These are phyloP conservation scores for Choanephora cucurbitarum DNA, from an alignment of 371 early-diverging fungal species.

Conservation along the genomic window DNA sequence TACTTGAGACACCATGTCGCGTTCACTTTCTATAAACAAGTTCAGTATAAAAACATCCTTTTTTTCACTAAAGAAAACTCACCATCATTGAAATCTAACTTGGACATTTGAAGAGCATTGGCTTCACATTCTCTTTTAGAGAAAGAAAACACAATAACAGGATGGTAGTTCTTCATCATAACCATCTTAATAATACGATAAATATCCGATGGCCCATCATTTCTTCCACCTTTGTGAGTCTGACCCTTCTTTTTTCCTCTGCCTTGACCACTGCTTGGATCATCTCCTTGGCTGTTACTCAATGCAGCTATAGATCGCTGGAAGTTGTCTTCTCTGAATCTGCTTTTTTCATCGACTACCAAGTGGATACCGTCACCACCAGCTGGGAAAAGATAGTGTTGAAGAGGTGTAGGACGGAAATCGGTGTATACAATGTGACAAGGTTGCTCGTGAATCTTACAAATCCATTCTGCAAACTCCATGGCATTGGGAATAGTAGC, in stretches of 20 bases:
- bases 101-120: slow-evolving; percentile 90
- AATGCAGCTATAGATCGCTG: slow-evolving; percentile 83
- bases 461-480: slow-evolving; percentile 99
- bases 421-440: slow-evolving; percentile 99
- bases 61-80: no score
- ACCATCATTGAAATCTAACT: slow-evolving; percentile 92
- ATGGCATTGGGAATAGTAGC: slow-evolving; percentile 99
- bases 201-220: slow-evolving; percentile 78
- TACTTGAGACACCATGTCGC: slow-evolving; percentile 86
- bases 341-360: slow-evolving; percentile 95
- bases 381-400: slow-evolving; percentile 96
- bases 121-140: slow-evolving; percentile 96
- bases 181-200: slow-evolving; percentile 96
- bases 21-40: slow-evolving; percentile 67
- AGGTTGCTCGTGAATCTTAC: slow-evolving; percentile 93
- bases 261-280: slow-evolving; percentile 44
- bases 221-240: slow-evolving; percentile 58
- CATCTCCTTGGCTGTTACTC: slow-evolving; percentile 64
- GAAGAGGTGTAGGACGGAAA: slow-evolving; percentile 98
- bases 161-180: slow-evolving; percentile 92
- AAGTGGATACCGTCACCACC: slow-evolving; percentile 94
- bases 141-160: slow-evolving; percentile 99
- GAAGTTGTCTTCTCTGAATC: slow-evolving; percentile 95
- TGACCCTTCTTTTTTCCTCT: slow-evolving; percentile 36
- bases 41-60: neutral